These are phyloP conservation scores for Panicum miliaceum DNA, from an alignment of 176 grass and related monocot species.

Conservation along the genomic window DNA sequence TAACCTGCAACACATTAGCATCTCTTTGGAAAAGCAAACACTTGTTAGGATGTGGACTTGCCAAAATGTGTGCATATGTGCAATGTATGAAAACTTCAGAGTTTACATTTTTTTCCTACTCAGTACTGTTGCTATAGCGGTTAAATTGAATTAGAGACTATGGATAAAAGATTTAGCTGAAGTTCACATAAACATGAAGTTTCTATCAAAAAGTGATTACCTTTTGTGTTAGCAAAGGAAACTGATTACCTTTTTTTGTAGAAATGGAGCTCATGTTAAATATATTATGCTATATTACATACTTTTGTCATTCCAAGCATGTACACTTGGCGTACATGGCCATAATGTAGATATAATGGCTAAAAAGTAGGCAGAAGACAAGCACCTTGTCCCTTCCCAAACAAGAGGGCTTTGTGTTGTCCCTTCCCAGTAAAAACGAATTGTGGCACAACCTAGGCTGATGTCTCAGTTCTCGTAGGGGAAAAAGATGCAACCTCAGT, in stretches of 20 bases:
- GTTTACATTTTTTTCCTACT: not conserved
- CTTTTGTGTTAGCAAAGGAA: not conserved
- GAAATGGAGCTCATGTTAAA: not conserved
- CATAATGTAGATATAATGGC: not conserved
- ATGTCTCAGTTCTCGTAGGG: not conserved
- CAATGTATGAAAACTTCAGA: not conserved
- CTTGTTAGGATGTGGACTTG: not conserved
- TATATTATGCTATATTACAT: not conserved
- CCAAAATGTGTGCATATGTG: not conserved
- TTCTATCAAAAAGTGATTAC: not conserved
- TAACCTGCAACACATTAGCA: not conserved
- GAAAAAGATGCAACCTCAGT: not conserved
- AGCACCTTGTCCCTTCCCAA: not conserved
- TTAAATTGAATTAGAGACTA: not conserved
- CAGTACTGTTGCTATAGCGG: conserved; percentile 19
- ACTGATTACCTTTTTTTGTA: not conserved
- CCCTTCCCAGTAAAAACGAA: not conserved
- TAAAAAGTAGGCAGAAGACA: conserved; percentile 1
- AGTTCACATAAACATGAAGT: not conserved
- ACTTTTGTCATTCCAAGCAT: conserved; percentile 6
- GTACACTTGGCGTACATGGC: not conserved
- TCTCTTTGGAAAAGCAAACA: not conserved
- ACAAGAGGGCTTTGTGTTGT: not conserved
- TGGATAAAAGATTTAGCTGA: not conserved
- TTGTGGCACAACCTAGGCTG: conserved; percentile 8